Evolutionary conservation across 1,139 yeast species (phyloP).

Genomic region (Saccharomycopsis phalli): DNA sequence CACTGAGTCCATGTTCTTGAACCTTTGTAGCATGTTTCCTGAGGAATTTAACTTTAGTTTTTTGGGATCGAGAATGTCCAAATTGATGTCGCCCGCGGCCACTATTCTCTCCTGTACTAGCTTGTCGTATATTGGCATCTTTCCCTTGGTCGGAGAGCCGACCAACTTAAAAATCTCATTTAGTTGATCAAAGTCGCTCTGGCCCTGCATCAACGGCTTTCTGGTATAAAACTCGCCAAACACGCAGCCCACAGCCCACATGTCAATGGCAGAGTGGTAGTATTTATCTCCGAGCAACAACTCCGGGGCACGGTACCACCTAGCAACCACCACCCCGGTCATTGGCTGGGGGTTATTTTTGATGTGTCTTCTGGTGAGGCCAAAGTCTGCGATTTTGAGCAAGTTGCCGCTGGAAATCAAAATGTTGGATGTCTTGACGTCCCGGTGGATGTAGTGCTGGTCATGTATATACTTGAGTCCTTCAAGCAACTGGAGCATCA

Average conservation of each 20-base stretch:
- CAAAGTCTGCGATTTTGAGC: slow-evolving; percentile 88
- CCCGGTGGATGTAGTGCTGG: slow-evolving; percentile 68
- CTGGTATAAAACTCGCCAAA: slow-evolving; percentile 47
- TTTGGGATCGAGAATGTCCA: slow-evolving; percentile 28
- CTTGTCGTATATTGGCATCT: slow-evolving; percentile 40
- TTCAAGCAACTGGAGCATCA: slow-evolving; percentile 65
- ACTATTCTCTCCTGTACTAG: slow-evolving; percentile 33
- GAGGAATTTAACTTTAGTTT: slow-evolving; percentile 28
- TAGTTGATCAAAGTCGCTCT: slow-evolving; percentile 51
- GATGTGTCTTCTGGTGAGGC: slow-evolving; percentile 80
- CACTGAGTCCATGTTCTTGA: slow-evolving; percentile 23
- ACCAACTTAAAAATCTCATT: slow-evolving; percentile 45
- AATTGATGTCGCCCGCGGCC: slow-evolving; percentile 6
- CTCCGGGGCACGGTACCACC: slow-evolving; percentile 63
- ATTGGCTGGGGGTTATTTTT: slow-evolving; percentile 38
- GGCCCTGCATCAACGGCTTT: slow-evolving; percentile 47
- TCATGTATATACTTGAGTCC: slow-evolving; percentile 83
- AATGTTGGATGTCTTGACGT: slow-evolving; percentile 89
- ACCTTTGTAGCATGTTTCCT: slow-evolving; percentile 43
- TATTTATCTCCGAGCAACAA: slow-evolving; percentile 47
- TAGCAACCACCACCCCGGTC: slow-evolving; percentile 51
- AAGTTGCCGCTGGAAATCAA: slow-evolving; percentile 68
- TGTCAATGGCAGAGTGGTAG: slow-evolving; percentile 54
- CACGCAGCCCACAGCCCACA: slow-evolving; percentile 63
- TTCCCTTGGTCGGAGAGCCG: slow-evolving; percentile 40